phyloP scores from a whole-genome alignment of 228 moss, liverwort and hornwort genomes.

The Sphagnum fallax region DNA sequence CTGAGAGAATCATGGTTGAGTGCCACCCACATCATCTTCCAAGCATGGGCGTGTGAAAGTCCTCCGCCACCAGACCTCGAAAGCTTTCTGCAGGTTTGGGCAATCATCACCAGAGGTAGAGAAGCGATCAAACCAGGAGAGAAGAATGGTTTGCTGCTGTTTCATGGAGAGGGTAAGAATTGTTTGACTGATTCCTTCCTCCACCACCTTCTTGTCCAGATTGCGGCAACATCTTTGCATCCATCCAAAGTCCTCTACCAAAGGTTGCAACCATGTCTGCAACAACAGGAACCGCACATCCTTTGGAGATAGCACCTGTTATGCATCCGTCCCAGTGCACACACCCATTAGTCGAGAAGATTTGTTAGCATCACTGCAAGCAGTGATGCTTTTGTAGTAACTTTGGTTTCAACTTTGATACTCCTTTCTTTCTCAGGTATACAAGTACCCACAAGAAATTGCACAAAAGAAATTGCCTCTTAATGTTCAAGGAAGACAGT shows the following conservation, averaged over 20 bases:
- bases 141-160: conserved; percentile 75
- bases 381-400: no score
- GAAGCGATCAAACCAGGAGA: conserved; percentile 85
- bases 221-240: conserved; percentile 85
- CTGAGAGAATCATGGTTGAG: conserved; percentile 15
- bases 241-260: conserved; percentile 87
- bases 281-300: conserved; percentile 64
- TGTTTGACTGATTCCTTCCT: conserved; percentile 83
- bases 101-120: conserved; percentile 74
- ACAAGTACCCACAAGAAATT: no score
- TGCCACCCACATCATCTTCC: conserved; percentile 26
- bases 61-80: conserved; percentile 90
- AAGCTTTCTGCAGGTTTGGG: conserved; percentile 81
- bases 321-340: no score
- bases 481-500: no score
- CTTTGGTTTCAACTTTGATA: no score
- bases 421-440: no score
- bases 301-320: conserved; percentile 57
- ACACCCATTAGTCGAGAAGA: no score
- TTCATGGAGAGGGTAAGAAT: conserved; percentile 73
- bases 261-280: conserved; percentile 80
- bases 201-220: conserved; percentile 81
- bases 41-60: conserved; percentile 59
- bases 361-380: no score
- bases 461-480: no score